Evolutionary conservation across 345 rosid species (phyloP).

Genomic region (Salix arbutifolia): DNA sequence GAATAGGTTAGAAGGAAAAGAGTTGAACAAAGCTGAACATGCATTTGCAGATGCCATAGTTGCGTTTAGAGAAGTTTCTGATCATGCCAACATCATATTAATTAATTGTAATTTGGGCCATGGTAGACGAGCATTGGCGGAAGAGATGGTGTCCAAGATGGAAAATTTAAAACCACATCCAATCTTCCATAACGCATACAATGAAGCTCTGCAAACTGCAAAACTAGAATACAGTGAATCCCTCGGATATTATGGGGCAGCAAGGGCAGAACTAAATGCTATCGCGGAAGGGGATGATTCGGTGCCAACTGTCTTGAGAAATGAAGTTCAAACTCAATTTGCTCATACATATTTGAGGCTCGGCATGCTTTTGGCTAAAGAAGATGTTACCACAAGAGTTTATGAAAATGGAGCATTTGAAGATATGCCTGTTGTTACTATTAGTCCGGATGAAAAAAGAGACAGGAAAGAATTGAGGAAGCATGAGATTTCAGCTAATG

Average conservation of each 20-base stretch:
- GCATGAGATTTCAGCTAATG: conserved; percentile 76
- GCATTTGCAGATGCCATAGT: conserved; percentile 76
- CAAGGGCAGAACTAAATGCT: conserved; percentile 56
- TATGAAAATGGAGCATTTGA: conserved; percentile 43
- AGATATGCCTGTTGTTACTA: conserved; percentile 18
- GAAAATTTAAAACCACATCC: conserved; percentile 49
- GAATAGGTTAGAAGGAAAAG: conserved; percentile 63
- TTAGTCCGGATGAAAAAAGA: conserved; percentile 24
- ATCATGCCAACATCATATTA: conserved; percentile 67
- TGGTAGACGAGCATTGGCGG: conserved; percentile 88
- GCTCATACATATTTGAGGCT: conserved; percentile 84
- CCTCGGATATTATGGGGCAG: conserved; percentile 67
- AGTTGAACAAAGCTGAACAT: conserved; percentile 64
- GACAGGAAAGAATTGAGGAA: conserved; percentile 42
- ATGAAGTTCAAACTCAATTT: conserved; percentile 75
- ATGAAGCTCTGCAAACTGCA: conserved; percentile 61
- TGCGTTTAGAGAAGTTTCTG: conserved; percentile 71
- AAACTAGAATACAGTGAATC: conserved; percentile 74
- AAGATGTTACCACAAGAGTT: conserved; percentile 53
- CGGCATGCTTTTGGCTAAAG: conserved; percentile 84
- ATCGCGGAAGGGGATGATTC: conserved; percentile 29
- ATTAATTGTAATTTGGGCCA: conserved; percentile 89
- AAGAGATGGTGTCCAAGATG: conserved; percentile 70
- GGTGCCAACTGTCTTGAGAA: conserved; percentile 44
- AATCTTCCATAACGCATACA: conserved; percentile 41